Percentiles rank a stretch among this genome's conserved stretches.
Conservation (phyloP, 345 rosid species). For the Ricinus communis region DNA sequence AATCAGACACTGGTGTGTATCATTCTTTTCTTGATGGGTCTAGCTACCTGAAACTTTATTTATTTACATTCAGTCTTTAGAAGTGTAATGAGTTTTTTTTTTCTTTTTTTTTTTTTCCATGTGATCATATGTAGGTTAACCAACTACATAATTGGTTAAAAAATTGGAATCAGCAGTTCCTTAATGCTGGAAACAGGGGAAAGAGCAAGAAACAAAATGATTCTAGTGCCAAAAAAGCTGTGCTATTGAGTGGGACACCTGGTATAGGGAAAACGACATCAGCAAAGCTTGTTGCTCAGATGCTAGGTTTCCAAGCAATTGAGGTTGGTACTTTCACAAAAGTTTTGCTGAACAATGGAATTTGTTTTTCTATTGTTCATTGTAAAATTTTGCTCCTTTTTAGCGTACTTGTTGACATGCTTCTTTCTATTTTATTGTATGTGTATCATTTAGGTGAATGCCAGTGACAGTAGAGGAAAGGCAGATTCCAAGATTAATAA, state of each 20-base stretch:
- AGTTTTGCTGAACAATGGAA: conserved; percentile 1
- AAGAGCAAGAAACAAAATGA: conserved; percentile 78
- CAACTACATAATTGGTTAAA: conserved; percentile 88
- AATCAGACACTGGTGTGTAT: conserved; percentile 74
- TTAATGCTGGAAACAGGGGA: conserved; percentile 59
- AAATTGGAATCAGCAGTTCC: conserved; percentile 75
- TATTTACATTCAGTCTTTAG: background rate
- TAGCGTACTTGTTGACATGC: conserved; percentile 4
- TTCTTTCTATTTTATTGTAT: background rate
- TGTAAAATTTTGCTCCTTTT: conserved; percentile 9
- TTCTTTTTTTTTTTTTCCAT: too few relatives aligned
- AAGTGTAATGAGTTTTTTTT: conserved; percentile 5
- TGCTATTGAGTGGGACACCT: conserved; percentile 87
- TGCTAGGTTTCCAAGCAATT: conserved; percentile 90
- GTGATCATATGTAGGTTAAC: conserved; percentile 56
- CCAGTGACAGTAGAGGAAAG: conserved; percentile 98
- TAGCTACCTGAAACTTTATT: background rate
- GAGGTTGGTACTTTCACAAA: conserved; percentile 50
- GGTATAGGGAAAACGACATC: conserved; percentile 97
- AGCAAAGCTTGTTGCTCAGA: conserved; percentile 84
- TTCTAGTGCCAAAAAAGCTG: conserved; percentile 72
- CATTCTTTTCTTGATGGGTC: background rate
- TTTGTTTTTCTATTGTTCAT: conserved; percentile 11
- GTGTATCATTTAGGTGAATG: conserved; percentile 63
- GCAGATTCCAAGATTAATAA: conserved; percentile 73